Evolutionary conservation across 768 basidiomycete genomes (phyloP), one percentile per base, ranked within the genome.

Genomic region (Lepiota subincarnata): DNA sequence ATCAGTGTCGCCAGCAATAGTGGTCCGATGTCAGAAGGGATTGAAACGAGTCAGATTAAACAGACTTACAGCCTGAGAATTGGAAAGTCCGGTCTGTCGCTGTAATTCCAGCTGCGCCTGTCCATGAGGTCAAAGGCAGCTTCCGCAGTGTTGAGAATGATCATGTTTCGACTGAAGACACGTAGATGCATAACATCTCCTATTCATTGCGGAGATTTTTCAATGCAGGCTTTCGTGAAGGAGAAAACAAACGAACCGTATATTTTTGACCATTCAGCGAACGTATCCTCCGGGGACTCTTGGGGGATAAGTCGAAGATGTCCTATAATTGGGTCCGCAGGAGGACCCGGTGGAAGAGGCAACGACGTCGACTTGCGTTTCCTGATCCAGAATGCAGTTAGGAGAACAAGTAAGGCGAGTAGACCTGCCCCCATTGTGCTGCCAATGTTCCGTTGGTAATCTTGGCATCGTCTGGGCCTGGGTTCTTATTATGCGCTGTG

Each of bases 121-220:
- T 61, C 62, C 11, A 64, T 36, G 12, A 64, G 58, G 10, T 64
- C 62, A 7, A 46, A 31, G 1, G 60, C 60, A 14, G 56, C 53
- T 14, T 57, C 50, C 2, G 47, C 42, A 1, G 57, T 51, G 31
- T 55, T 56, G 8, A 62, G 53, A 6, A 62, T 37, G 12, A 62
- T 19, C 2, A 62, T 41, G 8, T 44, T 35, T 8, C 52, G 52
- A 14, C 39, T 38, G 3, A 53, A 20, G 14, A 53, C 16, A 8
- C 26, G 22, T 4, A 53, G 38, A 34, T 46, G 20, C 4, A 53
- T 46, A 2, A 53, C 52, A 47, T 53, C 52, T 13, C 52, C 52
- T 53, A 22, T 14, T 1, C n/a, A 26, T 31, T 31, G 1, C 4
- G 10, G 31, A 31, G 13, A 22, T 12, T n/a, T 11, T 10, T 31